A percentile compares a stretch with the other conserved stretches of the same genome.
Conservation (phyloP, 2,329 filamentous ascomycete species). For the Exophiala bonariae region DNA sequence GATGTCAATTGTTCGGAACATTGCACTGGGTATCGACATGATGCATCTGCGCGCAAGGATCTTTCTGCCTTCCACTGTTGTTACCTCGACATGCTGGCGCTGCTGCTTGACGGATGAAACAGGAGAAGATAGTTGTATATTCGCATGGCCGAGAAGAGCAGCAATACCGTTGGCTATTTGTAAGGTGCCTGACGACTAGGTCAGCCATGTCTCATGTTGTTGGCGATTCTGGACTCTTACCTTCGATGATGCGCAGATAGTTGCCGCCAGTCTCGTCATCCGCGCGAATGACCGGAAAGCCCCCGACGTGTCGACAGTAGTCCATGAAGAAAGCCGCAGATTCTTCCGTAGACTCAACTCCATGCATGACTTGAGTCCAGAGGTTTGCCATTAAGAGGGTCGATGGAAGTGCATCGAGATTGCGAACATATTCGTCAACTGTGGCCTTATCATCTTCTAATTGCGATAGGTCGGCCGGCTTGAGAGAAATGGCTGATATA, state of each 20-base stretch:
- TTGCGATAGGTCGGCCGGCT: constrained; percentile 17
- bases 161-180: neutral
- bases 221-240: neutral
- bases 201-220: neutral
- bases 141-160: neutral
- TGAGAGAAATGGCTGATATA: constrained; percentile 36
- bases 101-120: too few species aligned
- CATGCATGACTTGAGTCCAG: constrained; percentile 52
- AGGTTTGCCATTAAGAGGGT: constrained; percentile 31
- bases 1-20: too few species aligned
- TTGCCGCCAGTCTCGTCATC: constrained; percentile 55
- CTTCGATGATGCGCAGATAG: constrained; percentile 43
- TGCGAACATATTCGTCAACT: constrained; percentile 37
- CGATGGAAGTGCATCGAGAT: constrained; percentile 34
- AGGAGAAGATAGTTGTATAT: constrained; percentile 30
- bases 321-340: constrained; percentile 55
- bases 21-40: too few species aligned
- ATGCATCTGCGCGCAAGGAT: too few species aligned
- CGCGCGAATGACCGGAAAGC: constrained; percentile 52
- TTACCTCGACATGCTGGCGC: too few species aligned
- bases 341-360: constrained; percentile 49
- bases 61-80: too few species aligned
- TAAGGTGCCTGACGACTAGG: neutral
- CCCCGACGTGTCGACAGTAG: constrained; percentile 53
- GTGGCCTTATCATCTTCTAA: constrained; percentile 35